A percentile compares a stretch with the other conserved stretches of the same genome.
phyloP scores from a whole-genome alignment of 2,329 filamentous ascomycete genomes.

The Corynespora cassiicola region DNA sequence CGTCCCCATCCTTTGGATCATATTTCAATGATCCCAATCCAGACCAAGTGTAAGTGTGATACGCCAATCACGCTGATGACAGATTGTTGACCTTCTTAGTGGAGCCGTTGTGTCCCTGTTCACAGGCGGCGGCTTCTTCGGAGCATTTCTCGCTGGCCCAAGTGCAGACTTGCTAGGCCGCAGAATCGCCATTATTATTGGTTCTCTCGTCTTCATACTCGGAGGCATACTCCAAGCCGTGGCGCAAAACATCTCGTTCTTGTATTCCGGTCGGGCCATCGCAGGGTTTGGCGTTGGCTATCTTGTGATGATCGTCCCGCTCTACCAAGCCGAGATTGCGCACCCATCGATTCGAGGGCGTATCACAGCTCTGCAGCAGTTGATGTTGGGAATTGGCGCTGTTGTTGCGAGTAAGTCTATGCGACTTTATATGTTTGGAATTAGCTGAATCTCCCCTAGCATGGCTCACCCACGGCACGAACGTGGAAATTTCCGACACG shows the following conservation, averaged over 20 bases:
- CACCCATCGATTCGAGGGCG: slow-evolving; percentile 79
- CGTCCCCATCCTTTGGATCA: slow-evolving; percentile 48
- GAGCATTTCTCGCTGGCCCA: slow-evolving; percentile 69
- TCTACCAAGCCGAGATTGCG: slow-evolving; percentile 81
- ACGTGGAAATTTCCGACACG: too few species aligned
- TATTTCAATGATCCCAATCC: slow-evolving; percentile 44
- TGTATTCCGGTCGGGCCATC: slow-evolving; percentile 74
- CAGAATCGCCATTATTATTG: slow-evolving; percentile 73
- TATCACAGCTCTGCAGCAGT: slow-evolving; percentile 79
- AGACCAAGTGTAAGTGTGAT: slow-evolving; percentile 40
- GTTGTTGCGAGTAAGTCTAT: too few species aligned
- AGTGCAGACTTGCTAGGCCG: slow-evolving; percentile 71
- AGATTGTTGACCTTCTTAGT: slow-evolving; percentile 42
- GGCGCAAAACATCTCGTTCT: slow-evolving; percentile 64
- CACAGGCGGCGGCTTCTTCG: slow-evolving; percentile 77
- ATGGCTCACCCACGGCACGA: too few species aligned
- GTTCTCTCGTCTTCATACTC: slow-evolving; percentile 73
- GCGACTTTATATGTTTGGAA: too few species aligned
- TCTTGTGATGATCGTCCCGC: slow-evolving; percentile 69
- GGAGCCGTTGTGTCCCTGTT: slow-evolving; percentile 80
- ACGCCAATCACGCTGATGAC: too few species aligned
- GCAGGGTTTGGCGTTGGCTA: slow-evolving; percentile 71
- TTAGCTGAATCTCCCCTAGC: too few species aligned
- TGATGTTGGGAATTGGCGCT: slow-evolving; percentile 80
- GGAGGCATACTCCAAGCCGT: slow-evolving; percentile 78